These are phyloP conservation scores for Epichloe brachyelytri DNA, from an alignment of 2,329 filamentous ascomycete species.

Conservation along the genomic window DNA sequence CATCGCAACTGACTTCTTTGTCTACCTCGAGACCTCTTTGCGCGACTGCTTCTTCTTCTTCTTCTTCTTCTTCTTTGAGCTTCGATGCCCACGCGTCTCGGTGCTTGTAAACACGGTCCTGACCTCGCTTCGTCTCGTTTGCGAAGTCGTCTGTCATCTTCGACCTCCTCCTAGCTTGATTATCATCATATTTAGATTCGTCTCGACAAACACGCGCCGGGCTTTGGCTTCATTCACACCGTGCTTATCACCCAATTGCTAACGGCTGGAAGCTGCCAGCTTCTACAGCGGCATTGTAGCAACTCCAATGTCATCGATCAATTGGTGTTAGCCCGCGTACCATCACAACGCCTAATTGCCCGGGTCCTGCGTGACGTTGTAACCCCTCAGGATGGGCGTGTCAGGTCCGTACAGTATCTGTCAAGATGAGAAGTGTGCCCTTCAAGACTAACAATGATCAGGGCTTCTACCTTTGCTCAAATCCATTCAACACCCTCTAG, in stretches of 20 bases:
- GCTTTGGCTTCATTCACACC: not conserved
- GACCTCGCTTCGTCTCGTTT: not conserved
- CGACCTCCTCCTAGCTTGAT: not conserved
- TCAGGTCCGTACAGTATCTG: constrained; percentile 16
- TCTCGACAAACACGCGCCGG: not conserved
- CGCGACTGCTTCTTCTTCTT: not conserved
- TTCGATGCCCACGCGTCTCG: not conserved
- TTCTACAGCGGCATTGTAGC: not conserved
- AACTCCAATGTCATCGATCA: not conserved
- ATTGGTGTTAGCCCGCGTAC: not conserved
- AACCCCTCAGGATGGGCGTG: constrained; percentile 21
- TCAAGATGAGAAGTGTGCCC: not conserved
- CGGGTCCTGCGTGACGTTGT: not conserved
- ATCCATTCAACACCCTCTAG: constrained; percentile 83
- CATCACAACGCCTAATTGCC: not conserved
- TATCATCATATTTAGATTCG: not conserved
- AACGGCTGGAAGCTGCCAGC: not conserved
- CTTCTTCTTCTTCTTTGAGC: not conserved
- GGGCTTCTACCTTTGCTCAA: constrained; percentile 86
- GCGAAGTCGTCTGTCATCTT: not conserved
- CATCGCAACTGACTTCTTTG: not conserved
- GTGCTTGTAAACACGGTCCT: not conserved
- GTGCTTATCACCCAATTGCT: not conserved
- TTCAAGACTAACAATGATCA: constrained; percentile 19
- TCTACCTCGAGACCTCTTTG: not conserved